Evolutionary conservation across 2,329 filamentous ascomycete species (phyloP), one percentile per base, ranked within the genome.

Genomic region (Beauveria medogensis): DNA sequence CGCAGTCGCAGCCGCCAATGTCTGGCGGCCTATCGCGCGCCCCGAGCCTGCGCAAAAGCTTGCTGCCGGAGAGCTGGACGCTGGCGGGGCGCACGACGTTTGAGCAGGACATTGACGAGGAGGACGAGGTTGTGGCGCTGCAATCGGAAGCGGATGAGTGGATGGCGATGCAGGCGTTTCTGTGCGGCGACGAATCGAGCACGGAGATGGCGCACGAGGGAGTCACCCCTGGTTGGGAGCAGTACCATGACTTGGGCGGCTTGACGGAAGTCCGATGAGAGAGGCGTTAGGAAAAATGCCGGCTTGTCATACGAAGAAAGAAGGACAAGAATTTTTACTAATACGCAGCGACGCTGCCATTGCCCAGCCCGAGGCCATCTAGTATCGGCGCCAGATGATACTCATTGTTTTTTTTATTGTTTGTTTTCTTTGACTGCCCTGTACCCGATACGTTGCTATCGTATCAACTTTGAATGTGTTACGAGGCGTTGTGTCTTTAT

Each of bases 191-290:
- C 8, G 63, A 61, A 10, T 63, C 64, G 5, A 59, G 61, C 12
- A 55, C 64, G 5, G 61, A 60, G 24, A 63, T 63, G 55, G 37
- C 60, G 10, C 66, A 67, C 22, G 67, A 67, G 37, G 65, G 67
- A 22, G 67, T 65, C 34, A 66, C 72, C 60, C 70, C 74, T 3
- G 73, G 73, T 5, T 81, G 77, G 78, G 78, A 77, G 64, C 76
- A 79, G 67, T 80, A 77, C 63, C 70, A 72, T 30, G 76, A 78
- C 14, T 67, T 81, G 4, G 78, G 78, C 40, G 78, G 78, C 0
- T 65, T 80, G 52, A 80, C 73, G 2, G 73, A 74, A 62, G 68
- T 73, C 65, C 67, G 67, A 48, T 75, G n/a, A n/a, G 65, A 73
- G n/a, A 3, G n/a, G 16, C 9, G 30, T 24, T 6, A 9, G 14